phyloP scores from a whole-genome alignment of 2,329 filamentous ascomycete species.

The Nemania abortiva region DNA sequence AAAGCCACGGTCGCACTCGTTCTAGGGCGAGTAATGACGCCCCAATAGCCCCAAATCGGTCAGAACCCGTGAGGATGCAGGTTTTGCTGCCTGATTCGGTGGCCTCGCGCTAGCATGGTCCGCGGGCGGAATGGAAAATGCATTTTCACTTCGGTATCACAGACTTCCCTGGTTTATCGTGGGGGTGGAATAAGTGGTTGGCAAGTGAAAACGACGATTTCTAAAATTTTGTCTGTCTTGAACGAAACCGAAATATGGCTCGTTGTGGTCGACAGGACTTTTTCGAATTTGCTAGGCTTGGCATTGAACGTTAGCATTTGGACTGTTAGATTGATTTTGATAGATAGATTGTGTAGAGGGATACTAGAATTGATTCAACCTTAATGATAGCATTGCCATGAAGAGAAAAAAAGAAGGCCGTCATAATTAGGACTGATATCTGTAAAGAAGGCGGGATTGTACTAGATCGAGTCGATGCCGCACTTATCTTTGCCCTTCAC shows the following conservation, averaged over 20 bases:
- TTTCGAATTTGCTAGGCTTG: neutral
- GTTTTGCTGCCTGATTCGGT: neutral
- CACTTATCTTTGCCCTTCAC: too few species aligned
- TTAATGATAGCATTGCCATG: neutral
- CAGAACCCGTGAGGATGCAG: neutral
- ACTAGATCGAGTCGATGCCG: neutral
- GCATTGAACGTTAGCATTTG: neutral
- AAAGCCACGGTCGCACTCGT: neutral
- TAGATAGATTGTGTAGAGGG: neutral
- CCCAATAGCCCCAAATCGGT: too few species aligned
- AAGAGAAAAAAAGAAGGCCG: too few species aligned
- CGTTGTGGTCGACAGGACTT: neutral
- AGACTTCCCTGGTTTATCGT: too few species aligned
- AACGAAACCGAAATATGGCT: neutral
- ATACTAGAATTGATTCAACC: neutral
- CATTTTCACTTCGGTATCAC: neutral
- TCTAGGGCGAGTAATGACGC: slow-evolving; percentile 2
- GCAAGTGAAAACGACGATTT: neutral
- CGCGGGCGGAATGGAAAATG: neutral
- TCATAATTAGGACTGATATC: neutral
- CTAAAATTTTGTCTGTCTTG: neutral
- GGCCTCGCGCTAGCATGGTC: neutral
- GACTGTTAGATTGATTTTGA: neutral
- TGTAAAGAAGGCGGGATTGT: neutral
- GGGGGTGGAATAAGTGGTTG: neutral